These are phyloP conservation scores for Aureobasidium sp. DNA, from an alignment of 2,329 filamentous ascomycete genomes.

Conservation along the genomic window DNA sequence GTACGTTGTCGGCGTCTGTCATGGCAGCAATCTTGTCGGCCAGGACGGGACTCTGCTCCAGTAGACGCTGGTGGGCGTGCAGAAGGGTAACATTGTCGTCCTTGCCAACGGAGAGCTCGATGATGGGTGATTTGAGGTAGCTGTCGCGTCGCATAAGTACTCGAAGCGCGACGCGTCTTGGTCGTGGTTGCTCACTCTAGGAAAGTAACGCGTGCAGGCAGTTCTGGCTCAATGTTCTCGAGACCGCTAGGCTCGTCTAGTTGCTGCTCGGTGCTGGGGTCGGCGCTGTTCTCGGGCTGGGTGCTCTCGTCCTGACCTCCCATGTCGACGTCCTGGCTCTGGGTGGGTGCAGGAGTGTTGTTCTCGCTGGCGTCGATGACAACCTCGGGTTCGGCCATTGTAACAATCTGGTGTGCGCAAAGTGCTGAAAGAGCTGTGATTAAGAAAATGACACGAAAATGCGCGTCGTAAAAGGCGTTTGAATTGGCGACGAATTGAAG, in stretches of 20 bases:
- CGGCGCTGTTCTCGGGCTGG: slow-evolving; percentile 18
- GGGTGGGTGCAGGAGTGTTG: slow-evolving; percentile 28
- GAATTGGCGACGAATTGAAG: not conserved
- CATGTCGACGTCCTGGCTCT: slow-evolving; percentile 43
- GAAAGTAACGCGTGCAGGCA: slow-evolving; percentile 37
- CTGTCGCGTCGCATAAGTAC: slow-evolving; percentile 25
- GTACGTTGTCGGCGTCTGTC: slow-evolving; percentile 47
- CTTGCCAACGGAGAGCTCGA: slow-evolving; percentile 40
- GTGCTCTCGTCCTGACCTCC: slow-evolving; percentile 27
- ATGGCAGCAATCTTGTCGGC: slow-evolving; percentile 33
- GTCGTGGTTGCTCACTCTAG: slow-evolving; percentile 34
- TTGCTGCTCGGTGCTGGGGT: slow-evolving; percentile 21
- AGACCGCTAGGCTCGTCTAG: slow-evolving; percentile 29
- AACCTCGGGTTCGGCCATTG: slow-evolving; percentile 29
- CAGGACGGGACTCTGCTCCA: slow-evolving; percentile 70
- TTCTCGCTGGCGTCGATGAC: slow-evolving; percentile 25
- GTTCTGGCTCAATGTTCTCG: slow-evolving; percentile 37
- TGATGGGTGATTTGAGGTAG: slow-evolving; percentile 42
- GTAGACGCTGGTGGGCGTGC: slow-evolving; percentile 71
- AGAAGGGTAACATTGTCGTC: slow-evolving; percentile 57
- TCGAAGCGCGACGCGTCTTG: not conserved
- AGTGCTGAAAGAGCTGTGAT: not conserved
- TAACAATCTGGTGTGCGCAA: not conserved
- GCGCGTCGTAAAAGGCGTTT: not conserved
- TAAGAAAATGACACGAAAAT: not conserved